phyloP scores from a whole-genome alignment of 352 stramenopile species.

The Pythium dissotocum region DNA sequence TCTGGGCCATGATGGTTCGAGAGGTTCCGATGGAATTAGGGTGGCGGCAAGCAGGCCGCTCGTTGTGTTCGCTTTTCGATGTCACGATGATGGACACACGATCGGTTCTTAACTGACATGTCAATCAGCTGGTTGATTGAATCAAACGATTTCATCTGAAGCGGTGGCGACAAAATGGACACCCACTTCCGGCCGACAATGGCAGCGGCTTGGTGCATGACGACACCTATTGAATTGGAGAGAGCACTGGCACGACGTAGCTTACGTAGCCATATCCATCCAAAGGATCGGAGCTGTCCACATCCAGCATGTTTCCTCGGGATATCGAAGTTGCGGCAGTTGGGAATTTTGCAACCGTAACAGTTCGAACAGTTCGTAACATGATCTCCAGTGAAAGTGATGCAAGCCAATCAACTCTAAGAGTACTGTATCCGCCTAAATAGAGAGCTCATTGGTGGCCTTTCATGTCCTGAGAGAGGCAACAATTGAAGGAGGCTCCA shows the following conservation, averaged over 20 bases:
- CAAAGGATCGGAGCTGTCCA: not conserved
- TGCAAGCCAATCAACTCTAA: conserved; percentile 32
- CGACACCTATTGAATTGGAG: too few species aligned
- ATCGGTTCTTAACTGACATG: conserved; percentile 25
- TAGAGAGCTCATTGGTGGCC: conserved; percentile 24
- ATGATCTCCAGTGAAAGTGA: conserved; percentile 15
- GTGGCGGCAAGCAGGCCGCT: conserved; percentile 3
- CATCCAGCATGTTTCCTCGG: not conserved
- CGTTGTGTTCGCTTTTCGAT: conserved; percentile 14
- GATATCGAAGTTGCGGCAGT: not conserved
- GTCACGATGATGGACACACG: conserved; percentile 27
- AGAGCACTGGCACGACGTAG: too few species aligned
- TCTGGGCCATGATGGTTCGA: conserved; percentile 48
- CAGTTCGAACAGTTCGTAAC: conserved; percentile 17
- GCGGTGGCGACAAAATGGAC: not conserved
- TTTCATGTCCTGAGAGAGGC: conserved; percentile 27
- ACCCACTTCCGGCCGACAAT: not conserved
- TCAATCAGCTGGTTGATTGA: not conserved
- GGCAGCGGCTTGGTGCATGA: too few species aligned
- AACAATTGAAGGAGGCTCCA: conserved; percentile 25
- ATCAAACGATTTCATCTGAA: not conserved
- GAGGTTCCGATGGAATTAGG: not conserved
- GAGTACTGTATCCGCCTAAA: conserved; percentile 21
- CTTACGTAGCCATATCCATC: not conserved
- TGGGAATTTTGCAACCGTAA: conserved; percentile 15